A percentile compares a stretch with the other conserved stretches of the same genome.
phyloP scores from a whole-genome alignment of 257 asterid genomes.

The Ocimum tenuiflorum region DNA sequence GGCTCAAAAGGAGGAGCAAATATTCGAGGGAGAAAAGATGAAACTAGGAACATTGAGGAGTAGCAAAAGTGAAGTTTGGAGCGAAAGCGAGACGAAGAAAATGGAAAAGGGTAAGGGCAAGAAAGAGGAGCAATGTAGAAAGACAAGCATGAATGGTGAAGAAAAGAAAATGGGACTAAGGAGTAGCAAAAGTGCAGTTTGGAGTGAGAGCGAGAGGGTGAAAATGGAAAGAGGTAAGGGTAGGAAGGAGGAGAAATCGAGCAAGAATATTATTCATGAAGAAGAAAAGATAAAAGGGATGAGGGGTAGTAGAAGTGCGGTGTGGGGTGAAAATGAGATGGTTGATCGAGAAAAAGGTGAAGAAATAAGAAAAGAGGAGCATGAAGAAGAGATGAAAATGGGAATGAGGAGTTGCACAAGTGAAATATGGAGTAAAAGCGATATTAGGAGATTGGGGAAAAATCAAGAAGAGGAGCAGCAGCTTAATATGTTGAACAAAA shows the following conservation, averaged over 20 bases:
- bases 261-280: neutral
- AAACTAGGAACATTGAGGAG: slow-evolving; percentile 22
- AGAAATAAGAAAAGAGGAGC: neutral
- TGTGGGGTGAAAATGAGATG: slow-evolving; percentile 24
- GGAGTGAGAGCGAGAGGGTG: slow-evolving; percentile 23
- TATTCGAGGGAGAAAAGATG: neutral
- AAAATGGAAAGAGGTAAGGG: neutral
- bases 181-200: slow-evolving; percentile 22
- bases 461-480: slow-evolving; percentile 10
- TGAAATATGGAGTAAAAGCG: slow-evolving; percentile 17
- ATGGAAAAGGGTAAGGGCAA: neutral
- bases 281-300: slow-evolving; percentile 18
- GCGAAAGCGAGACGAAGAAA: slow-evolving; percentile 21
- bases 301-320: slow-evolving; percentile 23
- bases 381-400: too few species aligned
- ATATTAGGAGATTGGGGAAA: slow-evolving; percentile 11
- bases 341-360: neutral
- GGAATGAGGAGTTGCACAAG: slow-evolving; percentile 17
- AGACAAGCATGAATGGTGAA: neutral
- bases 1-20: slow-evolving; percentile 3
- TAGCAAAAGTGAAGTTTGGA: slow-evolving; percentile 25
- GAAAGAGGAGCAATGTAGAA: neutral
- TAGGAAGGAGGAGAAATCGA: neutral
- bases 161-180: slow-evolving; percentile 21
- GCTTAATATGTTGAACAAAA: slow-evolving; percentile 28